These are phyloP conservation scores for Agrocybe pediades DNA, from an alignment of 768 basidiomycete genomes.

Conservation along the genomic window DNA sequence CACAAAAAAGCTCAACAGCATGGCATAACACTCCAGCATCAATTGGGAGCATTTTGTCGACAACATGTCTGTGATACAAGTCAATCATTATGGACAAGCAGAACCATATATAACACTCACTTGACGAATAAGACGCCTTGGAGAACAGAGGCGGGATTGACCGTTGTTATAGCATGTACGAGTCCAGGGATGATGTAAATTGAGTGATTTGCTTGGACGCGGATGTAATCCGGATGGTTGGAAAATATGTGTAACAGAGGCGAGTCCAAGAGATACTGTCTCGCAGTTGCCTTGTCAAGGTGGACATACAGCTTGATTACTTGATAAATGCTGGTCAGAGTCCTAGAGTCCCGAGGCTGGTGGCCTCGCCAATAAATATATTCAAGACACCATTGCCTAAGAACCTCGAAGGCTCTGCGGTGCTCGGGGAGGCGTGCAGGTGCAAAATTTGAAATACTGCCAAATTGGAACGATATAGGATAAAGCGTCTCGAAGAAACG, in stretches of 20 bases:
- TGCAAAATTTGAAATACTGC: slow-evolving; percentile 40
- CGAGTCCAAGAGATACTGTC: slow-evolving; percentile 9
- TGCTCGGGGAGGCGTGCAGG: slow-evolving; percentile 41
- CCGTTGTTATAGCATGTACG: slow-evolving; percentile 13
- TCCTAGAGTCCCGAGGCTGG: slow-evolving; percentile 14
- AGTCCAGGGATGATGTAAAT: slow-evolving; percentile 22
- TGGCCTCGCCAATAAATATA: slow-evolving; percentile 36
- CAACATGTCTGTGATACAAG: slow-evolving; percentile 40
- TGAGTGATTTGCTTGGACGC: neutral
- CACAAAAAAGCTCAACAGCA: slow-evolving; percentile 50
- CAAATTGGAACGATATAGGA: slow-evolving; percentile 47
- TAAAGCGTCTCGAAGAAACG: slow-evolving; percentile 50
- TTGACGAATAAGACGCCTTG: slow-evolving; percentile 38
- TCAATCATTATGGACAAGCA: neutral
- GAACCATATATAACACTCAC: slow-evolving; percentile 28
- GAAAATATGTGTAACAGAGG: slow-evolving; percentile 1
- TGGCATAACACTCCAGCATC: slow-evolving; percentile 53
- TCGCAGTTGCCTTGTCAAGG: slow-evolving; percentile 35
- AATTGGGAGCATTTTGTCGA: slow-evolving; percentile 36
- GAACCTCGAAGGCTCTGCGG: slow-evolving; percentile 32
- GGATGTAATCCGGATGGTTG: neutral
- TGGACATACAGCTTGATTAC: slow-evolving; percentile 35
- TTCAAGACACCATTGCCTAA: slow-evolving; percentile 46
- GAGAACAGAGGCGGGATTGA: slow-evolving; percentile 22
- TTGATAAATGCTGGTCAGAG: slow-evolving; percentile 40